Evolutionary conservation across 495 filamentous ascomycete species (phyloP), one percentile per base, ranked within the genome.

Genomic region (Aspergillus ostianus): DNA sequence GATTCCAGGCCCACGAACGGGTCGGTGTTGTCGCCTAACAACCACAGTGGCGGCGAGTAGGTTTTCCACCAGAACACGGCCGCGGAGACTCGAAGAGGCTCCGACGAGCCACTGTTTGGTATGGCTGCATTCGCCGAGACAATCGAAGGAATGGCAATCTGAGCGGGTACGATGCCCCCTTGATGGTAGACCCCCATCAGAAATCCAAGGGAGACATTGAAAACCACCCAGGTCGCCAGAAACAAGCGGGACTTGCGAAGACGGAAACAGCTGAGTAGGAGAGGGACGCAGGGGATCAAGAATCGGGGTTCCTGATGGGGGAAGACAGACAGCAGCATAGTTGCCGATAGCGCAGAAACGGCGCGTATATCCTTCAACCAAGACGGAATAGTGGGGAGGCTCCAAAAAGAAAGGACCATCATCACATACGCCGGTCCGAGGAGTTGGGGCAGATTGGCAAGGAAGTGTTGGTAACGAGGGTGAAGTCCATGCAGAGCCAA

Each of bases 231-330:
- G 2, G 79, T 56, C 0, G 65, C 78, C 27, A 89, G 72, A 82
- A 90, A 94, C 8, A 84, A 51, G 19, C 79, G 76, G 6, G 82
- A 84, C 56, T 75, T 82, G 7, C 88, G 90, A 48, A 96, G 76
- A 18, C 85, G 83, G 55, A 97, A 65, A 44, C 90, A 94, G 26
- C 91, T 90, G 13, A 98, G 82, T 21, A 98, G 77, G n/a, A 98
- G 82, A 0, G 94, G 95, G 10, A 97, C 82, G 23, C 86, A 85
- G 13, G 94, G 95, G 13, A 98, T 81, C 12, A 98, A 78, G 75
- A 98, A 98, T 50, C 95, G 87, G 17, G 95, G 89, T 78, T 98
- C 94, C 75, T 98, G 95, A 74, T 98, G 94, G 29, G 89, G 88
- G 61, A 97, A 90, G 32, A 90, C 71, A 46, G 92, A 96, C 44